Percentiles rank a stretch among this genome's conserved stretches.
Evolutionary conservation across 177 flowering plant genomes (phyloP).

Genomic region (Vitis hybrid): DNA sequence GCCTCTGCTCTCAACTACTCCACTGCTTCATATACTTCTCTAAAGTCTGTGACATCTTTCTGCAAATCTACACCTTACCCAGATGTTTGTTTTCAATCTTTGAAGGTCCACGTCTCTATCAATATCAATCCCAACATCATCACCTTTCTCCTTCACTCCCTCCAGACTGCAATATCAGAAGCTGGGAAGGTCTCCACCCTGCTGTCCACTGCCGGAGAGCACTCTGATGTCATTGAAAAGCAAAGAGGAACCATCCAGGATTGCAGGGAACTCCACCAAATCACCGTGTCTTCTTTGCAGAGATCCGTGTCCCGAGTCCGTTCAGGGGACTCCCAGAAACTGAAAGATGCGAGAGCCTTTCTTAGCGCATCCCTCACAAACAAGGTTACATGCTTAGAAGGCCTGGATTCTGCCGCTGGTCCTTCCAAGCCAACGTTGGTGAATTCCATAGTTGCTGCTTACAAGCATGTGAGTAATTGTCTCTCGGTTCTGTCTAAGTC

Average conservation of each 20-base stretch:
- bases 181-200: slow-evolving; percentile 41
- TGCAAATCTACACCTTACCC: slow-evolving; percentile 75
- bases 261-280: slow-evolving; percentile 72
- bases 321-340: slow-evolving; percentile 19
- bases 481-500: slow-evolving; percentile 52
- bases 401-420: slow-evolving; percentile 70
- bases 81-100: slow-evolving; percentile 48
- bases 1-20: slow-evolving; percentile 10
- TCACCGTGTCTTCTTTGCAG: slow-evolving; percentile 43
- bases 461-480: slow-evolving; percentile 65
- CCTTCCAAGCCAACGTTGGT: slow-evolving; percentile 44
- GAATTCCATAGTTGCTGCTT: slow-evolving; percentile 33
- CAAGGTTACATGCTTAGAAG: slow-evolving; percentile 83
- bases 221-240: slow-evolving; percentile 38
- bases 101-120: slow-evolving; percentile 63
- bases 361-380: slow-evolving; percentile 90
- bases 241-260: slow-evolving; percentile 68
- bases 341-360: slow-evolving; percentile 55
- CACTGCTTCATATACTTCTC: slow-evolving; percentile 10
- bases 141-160: slow-evolving; percentile 45
- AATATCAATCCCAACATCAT: slow-evolving; percentile 49
- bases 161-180: slow-evolving; percentile 54
- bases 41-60: slow-evolving; percentile 25
- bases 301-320: slow-evolving; percentile 41
- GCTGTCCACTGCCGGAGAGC: slow-evolving; percentile 14